Evolutionary conservation across 2,329 filamentous ascomycete species (phyloP).

Genomic region (Aspergillus sp.): DNA sequence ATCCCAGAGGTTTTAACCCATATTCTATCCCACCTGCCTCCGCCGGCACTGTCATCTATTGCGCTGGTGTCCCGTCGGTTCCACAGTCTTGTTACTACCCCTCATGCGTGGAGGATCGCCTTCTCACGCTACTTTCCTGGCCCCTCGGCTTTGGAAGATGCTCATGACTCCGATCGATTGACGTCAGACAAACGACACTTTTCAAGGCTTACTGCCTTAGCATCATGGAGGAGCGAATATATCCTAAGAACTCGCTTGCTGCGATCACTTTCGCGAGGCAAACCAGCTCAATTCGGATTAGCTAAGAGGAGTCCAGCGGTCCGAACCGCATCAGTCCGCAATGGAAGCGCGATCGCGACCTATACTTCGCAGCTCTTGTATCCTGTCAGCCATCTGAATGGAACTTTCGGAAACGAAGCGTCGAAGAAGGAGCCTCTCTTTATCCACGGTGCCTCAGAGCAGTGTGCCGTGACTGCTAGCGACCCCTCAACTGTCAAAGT

Average conservation of each 20-base stretch:
- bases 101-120: conserved; percentile 90
- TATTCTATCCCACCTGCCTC: conserved; percentile 84
- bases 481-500: conserved; percentile 74
- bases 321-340: conserved; percentile 59
- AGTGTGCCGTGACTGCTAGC: conserved; percentile 75
- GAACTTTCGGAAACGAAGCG: conserved; percentile 65
- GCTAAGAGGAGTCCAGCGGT: conserved; percentile 54
- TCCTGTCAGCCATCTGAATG: conserved; percentile 76
- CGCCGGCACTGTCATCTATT: conserved; percentile 77
- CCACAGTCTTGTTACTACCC: conserved; percentile 80
- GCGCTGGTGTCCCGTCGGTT: conserved; percentile 86
- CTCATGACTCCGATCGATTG: conserved; percentile 54
- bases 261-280: conserved; percentile 77
- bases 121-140: conserved; percentile 90
- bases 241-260: conserved; percentile 82
- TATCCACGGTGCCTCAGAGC: conserved; percentile 78
- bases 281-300: conserved; percentile 60
- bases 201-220: conserved; percentile 73
- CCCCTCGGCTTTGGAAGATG: conserved; percentile 56
- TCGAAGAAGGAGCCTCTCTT: conserved; percentile 74
- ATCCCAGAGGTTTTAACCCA: conserved; percentile 82
- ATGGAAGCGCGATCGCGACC: conserved; percentile 71
- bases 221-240: conserved; percentile 97
- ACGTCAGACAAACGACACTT: conserved; percentile 77
- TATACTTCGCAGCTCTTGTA: conserved; percentile 83